A percentile compares a stretch with the other conserved stretches of the same genome.
Evolutionary conservation across 2,329 filamentous ascomycete genomes (phyloP).

Genomic region (Nemania bipapillata): DNA sequence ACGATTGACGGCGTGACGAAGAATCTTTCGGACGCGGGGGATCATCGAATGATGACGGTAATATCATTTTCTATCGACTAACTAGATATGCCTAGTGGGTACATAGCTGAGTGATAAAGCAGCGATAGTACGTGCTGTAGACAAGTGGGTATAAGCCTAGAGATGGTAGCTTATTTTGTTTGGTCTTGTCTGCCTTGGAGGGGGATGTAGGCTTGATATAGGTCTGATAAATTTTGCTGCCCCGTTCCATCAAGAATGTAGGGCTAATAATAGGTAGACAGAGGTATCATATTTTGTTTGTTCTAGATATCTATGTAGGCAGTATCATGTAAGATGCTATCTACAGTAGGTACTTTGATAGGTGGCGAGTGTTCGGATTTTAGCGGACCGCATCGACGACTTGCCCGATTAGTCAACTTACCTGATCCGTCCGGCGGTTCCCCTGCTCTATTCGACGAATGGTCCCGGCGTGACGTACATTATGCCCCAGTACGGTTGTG

Average conservation of each 20-base stretch:
- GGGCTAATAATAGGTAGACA: too few species aligned
- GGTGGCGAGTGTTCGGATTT: slow-evolving; percentile 24
- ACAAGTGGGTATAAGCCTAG: not conserved
- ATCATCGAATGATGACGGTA: too few species aligned
- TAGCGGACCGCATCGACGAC: slow-evolving; percentile 29
- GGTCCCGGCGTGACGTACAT: slow-evolving; percentile 35
- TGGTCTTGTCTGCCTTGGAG: not conserved
- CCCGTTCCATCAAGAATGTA: not conserved
- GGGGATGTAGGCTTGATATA: not conserved
- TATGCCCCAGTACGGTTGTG: slow-evolving; percentile 23
- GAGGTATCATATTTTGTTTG: too few species aligned
- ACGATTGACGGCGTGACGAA: too few species aligned
- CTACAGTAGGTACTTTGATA: not conserved
- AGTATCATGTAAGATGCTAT: not conserved
- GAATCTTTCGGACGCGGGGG: too few species aligned
- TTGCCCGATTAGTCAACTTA: slow-evolving; percentile 22
- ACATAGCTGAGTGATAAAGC: not conserved
- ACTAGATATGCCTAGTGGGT: too few species aligned
- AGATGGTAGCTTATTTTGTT: not conserved
- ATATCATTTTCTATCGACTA: too few species aligned
- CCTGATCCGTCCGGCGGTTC: slow-evolving; percentile 7
- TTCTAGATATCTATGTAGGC: not conserved
- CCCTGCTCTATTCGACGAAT: slow-evolving; percentile 17
- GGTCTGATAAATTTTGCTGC: not conserved
- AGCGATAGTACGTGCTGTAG: not conserved